A percentile compares a stretch with the other conserved stretches of the same genome.
phyloP scores from a whole-genome alignment of 257 asterid species.

The Solanum acaule region DNA sequence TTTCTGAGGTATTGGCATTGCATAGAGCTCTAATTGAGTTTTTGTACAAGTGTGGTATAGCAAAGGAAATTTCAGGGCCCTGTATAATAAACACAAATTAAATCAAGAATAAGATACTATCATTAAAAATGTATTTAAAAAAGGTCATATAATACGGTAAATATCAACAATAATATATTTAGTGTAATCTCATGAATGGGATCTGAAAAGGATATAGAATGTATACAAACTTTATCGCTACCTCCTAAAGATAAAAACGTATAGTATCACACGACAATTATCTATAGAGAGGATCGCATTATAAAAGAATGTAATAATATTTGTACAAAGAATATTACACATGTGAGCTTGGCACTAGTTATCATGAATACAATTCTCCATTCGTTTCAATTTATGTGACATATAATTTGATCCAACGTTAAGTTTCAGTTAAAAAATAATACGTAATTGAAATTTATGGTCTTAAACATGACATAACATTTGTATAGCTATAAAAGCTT shows the following conservation, averaged over 20 bases:
- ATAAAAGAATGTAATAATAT: too few relatives aligned
- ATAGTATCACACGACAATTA: too few relatives aligned
- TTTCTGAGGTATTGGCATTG: slow-evolving; percentile 62
- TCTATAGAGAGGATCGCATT: neutral
- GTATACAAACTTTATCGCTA: neutral
- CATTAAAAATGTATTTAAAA: neutral
- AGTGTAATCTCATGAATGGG: neutral
- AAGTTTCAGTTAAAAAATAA: neutral
- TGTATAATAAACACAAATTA: neutral
- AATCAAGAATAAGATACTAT: neutral
- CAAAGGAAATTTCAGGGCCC: slow-evolving; percentile 59
- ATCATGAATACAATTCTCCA: neutral
- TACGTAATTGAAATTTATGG: neutral
- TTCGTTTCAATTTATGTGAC: neutral
- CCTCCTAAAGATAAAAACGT: neutral
- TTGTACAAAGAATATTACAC: neutral
- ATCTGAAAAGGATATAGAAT: neutral
- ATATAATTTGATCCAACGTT: neutral
- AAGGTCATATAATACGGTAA: neutral
- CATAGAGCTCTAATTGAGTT: slow-evolving; percentile 54
- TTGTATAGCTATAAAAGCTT: neutral
- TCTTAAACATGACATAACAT: neutral
- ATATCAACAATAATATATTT: neutral
- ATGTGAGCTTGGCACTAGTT: neutral
- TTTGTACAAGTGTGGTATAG: slow-evolving; percentile 34